phyloP scores from a whole-genome alignment of 257 asterid species.

The Solanum virginianum region DNA sequence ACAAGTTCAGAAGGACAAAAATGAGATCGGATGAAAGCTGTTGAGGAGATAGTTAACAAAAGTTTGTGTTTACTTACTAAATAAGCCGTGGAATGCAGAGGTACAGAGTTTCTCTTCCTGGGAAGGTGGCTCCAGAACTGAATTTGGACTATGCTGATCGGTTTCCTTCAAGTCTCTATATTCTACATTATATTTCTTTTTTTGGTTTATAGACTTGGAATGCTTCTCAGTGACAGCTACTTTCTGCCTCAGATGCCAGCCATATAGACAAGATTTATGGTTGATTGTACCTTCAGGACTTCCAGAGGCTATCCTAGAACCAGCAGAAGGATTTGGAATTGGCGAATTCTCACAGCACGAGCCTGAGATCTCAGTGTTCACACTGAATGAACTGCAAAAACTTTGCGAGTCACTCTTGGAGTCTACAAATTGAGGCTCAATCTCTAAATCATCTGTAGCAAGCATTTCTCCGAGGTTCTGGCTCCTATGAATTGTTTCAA shows the following conservation, averaged over 20 bases:
- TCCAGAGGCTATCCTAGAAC: not conserved
- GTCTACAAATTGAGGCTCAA: conserved; percentile 5
- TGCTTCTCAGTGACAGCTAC: not conserved
- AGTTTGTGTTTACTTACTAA: conserved; percentile 7
- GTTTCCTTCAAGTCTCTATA: conserved; percentile 19
- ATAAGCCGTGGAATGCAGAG: conserved; percentile 16
- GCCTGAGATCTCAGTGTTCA: not conserved
- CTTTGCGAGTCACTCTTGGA: not conserved
- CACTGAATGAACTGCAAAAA: not conserved
- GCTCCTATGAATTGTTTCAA: conserved; percentile 12
- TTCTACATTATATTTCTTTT: conserved; percentile 6
- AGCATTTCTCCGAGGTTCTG: conserved; percentile 15
- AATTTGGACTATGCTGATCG: conserved; percentile 48
- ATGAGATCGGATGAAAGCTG: not conserved
- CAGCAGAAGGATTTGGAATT: not conserved
- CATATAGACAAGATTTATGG: conserved; percentile 2
- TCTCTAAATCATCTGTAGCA: conserved; percentile 7
- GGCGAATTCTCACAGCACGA: not conserved
- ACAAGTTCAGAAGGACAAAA: conserved; percentile 1
- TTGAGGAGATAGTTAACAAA: not conserved
- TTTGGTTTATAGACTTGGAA: conserved; percentile 1
- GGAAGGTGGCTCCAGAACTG: conserved; percentile 41
- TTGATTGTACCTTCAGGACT: not conserved
- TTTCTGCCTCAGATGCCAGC: conserved; percentile 2
- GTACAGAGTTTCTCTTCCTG: conserved; percentile 7